A percentile compares a stretch with the other conserved stretches of the same genome.
phyloP scores from a whole-genome alignment of 2,329 filamentous ascomycete species.

The Penicillium sp. region DNA sequence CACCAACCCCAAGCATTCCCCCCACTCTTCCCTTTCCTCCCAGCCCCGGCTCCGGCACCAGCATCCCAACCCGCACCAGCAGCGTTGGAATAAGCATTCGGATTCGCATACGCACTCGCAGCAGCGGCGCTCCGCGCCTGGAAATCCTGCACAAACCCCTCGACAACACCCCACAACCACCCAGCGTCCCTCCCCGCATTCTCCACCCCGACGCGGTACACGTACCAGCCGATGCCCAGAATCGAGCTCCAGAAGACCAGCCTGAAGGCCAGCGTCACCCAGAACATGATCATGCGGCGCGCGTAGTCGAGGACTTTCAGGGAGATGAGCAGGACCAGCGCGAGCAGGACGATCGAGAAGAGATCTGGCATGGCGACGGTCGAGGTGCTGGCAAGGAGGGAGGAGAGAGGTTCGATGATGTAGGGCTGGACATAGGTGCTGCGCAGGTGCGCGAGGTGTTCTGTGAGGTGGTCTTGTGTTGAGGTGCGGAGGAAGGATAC shows the following conservation, averaged over 20 bases:
- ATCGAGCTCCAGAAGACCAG: constrained; percentile 64
- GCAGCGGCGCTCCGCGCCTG: constrained; percentile 32
- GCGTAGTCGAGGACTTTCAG: constrained; percentile 66
- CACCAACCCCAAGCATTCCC: neutral
- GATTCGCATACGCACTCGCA: constrained; percentile 35
- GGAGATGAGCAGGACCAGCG: constrained; percentile 61
- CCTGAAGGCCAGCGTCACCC: constrained; percentile 64
- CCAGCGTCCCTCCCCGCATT: constrained; percentile 35
- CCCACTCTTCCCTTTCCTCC: too few species aligned
- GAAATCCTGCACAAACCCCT: constrained; percentile 62
- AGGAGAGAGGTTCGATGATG: constrained; percentile 42
- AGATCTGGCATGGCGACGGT: constrained; percentile 35
- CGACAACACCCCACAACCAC: constrained; percentile 62
- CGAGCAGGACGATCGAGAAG: constrained; percentile 47
- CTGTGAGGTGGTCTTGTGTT: constrained; percentile 18
- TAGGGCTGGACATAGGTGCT: constrained; percentile 50
- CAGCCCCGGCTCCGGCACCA: neutral
- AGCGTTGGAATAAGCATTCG: too few species aligned
- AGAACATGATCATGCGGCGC: constrained; percentile 70
- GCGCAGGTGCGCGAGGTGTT: constrained; percentile 27
- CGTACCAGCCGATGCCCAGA: constrained; percentile 52
- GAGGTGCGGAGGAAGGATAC: constrained; percentile 19
- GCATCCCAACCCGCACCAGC: too few species aligned
- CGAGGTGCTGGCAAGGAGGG: constrained; percentile 32
- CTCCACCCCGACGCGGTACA: constrained; percentile 47